Base-by-base conservation (phyloP, 352 stramenopile genomes). In the Globisporangium iwayamae region DNA sequence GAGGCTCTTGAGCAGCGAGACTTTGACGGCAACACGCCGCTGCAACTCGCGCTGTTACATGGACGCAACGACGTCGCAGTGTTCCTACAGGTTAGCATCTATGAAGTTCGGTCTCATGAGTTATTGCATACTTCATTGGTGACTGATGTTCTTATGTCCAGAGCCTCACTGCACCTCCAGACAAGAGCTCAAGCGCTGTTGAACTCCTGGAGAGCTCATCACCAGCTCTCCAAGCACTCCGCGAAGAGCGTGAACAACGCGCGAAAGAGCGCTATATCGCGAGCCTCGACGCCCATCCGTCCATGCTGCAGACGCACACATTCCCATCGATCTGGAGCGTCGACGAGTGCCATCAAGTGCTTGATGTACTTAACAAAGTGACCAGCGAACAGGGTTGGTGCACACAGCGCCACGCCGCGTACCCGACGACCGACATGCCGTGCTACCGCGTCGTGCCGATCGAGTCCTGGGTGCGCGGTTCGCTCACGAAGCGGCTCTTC, bases 341-440 rank as follows among this genome's bases (percentile, higher is more conserved):
- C 0, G 60, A 78, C 7, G 85, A 94, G 67, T 89, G 76, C 18
- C 36, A 61, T 3, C 63, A 72, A 11, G 66, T 94, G 53, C 62
- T 80, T 8, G 32, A 50, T 20, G 72, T 71, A 60, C 66, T 94
- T 3, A 73, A 82, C 22, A 66, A 63, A 6, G 45, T 77, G 25
- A 83, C 79, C 0, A 43, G 41, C 13, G 46, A 72, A 8, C 70
- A 74, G 5, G 87, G 89, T 11, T 96, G 87, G 89, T 83, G 74
- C 63, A 91, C 72, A 56, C 82, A 91, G 58, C 78, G 89, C 8
- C 89, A 96, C 48, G 72, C 81, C 0, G 86, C 81, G 28, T 94
- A 94, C 62, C 83, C 87, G 32, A 96, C 89, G 34, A 96, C 87
- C 8, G 89, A 96, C 57, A 74, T 96, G 60, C 85, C 87, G 11